These are phyloP conservation scores for Polytrichum commune DNA, from an alignment of 225 moss, liverwort and hornwort species.

Conservation along the genomic window DNA sequence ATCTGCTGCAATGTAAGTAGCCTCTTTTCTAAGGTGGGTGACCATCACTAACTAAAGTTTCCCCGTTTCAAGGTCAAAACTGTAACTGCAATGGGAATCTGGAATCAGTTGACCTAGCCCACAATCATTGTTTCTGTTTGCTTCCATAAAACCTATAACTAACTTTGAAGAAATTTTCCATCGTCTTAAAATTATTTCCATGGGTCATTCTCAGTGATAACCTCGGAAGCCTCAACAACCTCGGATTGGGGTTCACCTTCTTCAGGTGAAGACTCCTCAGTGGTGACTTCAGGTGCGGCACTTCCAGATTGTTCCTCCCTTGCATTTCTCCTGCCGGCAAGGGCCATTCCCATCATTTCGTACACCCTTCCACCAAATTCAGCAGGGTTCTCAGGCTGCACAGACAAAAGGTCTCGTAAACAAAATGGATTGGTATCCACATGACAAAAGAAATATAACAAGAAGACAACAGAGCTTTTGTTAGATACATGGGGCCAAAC, in stretches of 20 bases:
- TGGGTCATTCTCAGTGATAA: slow-evolving; percentile 75
- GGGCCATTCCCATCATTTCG: slow-evolving; percentile 85
- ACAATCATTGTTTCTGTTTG: no score
- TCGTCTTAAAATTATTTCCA: slow-evolving; percentile 44
- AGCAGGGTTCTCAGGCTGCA: slow-evolving; percentile 92
- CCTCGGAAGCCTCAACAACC: slow-evolving; percentile 83
- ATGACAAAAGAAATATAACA: not conserved
- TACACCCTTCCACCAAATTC: slow-evolving; percentile 85
- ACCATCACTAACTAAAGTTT: no score
- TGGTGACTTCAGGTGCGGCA: not conserved
- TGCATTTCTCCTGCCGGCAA: slow-evolving; percentile 39
- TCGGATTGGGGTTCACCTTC: slow-evolving; percentile 26
- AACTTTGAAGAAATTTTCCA: no score
- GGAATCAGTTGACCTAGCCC: no score
- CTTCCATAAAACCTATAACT: no score
- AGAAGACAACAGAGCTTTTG: slow-evolving; percentile 2
- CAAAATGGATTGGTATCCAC: no score
- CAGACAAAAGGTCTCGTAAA: slow-evolving; percentile 5
- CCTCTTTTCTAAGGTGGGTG: no score
- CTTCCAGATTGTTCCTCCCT: slow-evolving; percentile 6
- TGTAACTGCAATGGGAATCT: no score
- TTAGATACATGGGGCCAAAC: no score
- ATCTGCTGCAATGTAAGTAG: no score
- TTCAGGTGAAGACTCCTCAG: slow-evolving; percentile 10
- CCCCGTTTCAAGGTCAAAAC: no score